Evolutionary conservation across 495 filamentous ascomycete species (phyloP).

Genomic region (Pyronema domesticum): DNA sequence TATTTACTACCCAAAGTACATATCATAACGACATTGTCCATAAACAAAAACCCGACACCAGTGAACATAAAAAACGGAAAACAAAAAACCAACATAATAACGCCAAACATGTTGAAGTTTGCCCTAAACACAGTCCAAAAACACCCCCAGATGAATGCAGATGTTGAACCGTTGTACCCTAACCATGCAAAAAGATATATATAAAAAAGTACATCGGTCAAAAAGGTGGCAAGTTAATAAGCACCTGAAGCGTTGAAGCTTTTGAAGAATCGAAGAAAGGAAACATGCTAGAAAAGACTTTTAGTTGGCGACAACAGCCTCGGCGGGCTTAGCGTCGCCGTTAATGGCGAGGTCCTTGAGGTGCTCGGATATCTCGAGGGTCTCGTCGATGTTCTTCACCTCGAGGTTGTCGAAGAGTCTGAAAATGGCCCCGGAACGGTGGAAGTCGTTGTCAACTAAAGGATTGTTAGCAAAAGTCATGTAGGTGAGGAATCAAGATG

Average conservation of each 20-base stretch:
- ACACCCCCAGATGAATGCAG: background rate
- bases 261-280: background rate
- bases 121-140: slow-evolving; percentile 6
- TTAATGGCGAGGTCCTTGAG: slow-evolving; percentile 6
- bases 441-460: slow-evolving; percentile 91
- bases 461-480: slow-evolving; percentile 17
- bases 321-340: slow-evolving; percentile 5
- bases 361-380: slow-evolving; percentile 16
- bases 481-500: slow-evolving; percentile 1
- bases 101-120: slow-evolving; percentile 33
- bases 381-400: slow-evolving; percentile 45
- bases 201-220: slow-evolving; percentile 1
- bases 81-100: background rate
- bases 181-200: slow-evolving; percentile 11
- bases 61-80: slow-evolving; percentile 8
- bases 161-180: slow-evolving; percentile 1
- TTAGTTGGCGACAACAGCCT: background rate
- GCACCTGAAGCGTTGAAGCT: background rate
- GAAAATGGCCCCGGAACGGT: slow-evolving; percentile 57
- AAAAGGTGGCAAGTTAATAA: background rate
- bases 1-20: too few relatives aligned
- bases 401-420: slow-evolving; percentile 64
- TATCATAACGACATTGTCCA: too few relatives aligned
- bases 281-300: background rate
- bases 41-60: too few relatives aligned